A percentile compares a stretch with the other conserved stretches of the same genome.
Evolutionary conservation across 768 basidiomycete genomes (phyloP).

Genomic region (Tremella fuciformis): DNA sequence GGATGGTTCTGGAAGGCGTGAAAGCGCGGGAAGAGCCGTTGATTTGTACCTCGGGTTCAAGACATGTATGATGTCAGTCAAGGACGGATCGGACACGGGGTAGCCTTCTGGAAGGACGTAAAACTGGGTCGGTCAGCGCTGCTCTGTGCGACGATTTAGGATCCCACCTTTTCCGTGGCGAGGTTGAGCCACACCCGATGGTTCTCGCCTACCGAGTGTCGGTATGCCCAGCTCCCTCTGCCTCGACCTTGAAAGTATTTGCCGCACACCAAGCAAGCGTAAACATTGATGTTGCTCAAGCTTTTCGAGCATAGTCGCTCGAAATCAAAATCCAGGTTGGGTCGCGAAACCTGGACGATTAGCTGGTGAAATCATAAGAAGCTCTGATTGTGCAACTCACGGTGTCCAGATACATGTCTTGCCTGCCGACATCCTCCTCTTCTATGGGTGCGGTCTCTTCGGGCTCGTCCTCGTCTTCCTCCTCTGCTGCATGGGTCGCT

Average conservation of each 20-base stretch:
- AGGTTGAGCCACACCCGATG: conserved; percentile 98
- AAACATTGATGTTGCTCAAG: conserved; percentile 92
- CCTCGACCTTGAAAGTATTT: conserved; percentile 99
- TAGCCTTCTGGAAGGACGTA: conserved; percentile 98
- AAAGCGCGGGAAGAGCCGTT: conserved; percentile 56
- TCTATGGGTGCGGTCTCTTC: conserved; percentile 28
- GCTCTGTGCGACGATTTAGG: background rate
- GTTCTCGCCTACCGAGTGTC: conserved; percentile 95
- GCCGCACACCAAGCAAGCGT: conserved; percentile 94
- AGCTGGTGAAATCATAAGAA: background rate
- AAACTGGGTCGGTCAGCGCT: conserved; percentile 59
- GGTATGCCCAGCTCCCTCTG: conserved; percentile 87
- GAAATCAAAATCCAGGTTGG: conserved; percentile 93
- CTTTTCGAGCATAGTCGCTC: conserved; percentile 98
- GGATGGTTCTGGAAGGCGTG: conserved; percentile 57
- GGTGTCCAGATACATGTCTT: conserved; percentile 92
- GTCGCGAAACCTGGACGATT: conserved; percentile 72
- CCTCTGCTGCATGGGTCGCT: conserved; percentile 54
- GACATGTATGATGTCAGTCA: conserved; percentile 91
- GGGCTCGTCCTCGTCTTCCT: conserved; percentile 49
- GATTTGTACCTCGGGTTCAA: conserved; percentile 84
- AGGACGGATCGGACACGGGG: conserved; percentile 89
- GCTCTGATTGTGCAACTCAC: conserved; percentile 56
- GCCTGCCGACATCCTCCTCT: conserved; percentile 54
- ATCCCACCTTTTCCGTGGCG: conserved; percentile 78